These are phyloP conservation scores for Naganishia albida DNA, from an alignment of 1,284 basidiomycete genomes.

Conservation along the genomic window DNA sequence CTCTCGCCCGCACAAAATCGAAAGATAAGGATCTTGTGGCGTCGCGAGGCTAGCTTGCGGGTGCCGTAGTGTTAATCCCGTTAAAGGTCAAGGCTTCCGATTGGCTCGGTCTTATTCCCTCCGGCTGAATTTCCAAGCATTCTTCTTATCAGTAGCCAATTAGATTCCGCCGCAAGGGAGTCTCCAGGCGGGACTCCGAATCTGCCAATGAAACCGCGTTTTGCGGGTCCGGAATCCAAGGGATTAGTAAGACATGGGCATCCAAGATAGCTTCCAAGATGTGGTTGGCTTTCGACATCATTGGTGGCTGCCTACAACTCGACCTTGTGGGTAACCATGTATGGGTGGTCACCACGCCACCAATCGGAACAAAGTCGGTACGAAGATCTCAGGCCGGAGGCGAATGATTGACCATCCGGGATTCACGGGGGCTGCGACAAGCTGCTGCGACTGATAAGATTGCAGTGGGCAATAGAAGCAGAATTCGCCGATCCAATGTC, in stretches of 20 bases:
- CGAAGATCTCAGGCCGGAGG: background rate
- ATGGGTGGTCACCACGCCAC: too few species aligned
- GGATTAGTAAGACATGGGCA: conserved; percentile 21
- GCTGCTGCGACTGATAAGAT: conserved; percentile 4
- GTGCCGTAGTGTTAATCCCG: background rate
- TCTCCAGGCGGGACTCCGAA: conserved; percentile 2
- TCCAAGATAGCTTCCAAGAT: background rate
- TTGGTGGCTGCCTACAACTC: too few species aligned
- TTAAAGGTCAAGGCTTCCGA: background rate
- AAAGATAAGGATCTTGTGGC: conserved; percentile 22
- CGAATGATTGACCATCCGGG: background rate
- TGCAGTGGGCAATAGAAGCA: background rate
- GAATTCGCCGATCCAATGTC: too few species aligned
- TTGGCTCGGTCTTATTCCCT: conserved; percentile 1
- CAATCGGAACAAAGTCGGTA: too few species aligned
- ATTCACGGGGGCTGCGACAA: background rate
- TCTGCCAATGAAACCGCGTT: background rate
- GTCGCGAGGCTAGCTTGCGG: background rate
- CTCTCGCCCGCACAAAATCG: conserved; percentile 12
- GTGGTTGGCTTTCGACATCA: too few species aligned
- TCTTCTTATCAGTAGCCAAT: background rate
- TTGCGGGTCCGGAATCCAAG: background rate
- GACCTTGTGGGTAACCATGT: too few species aligned
- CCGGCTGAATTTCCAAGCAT: background rate
- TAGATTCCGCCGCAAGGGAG: background rate